Evolutionary conservation across 495 filamentous ascomycete species (phyloP), one percentile per base, ranked within the genome.

Genomic region (Xylaria venustula): DNA sequence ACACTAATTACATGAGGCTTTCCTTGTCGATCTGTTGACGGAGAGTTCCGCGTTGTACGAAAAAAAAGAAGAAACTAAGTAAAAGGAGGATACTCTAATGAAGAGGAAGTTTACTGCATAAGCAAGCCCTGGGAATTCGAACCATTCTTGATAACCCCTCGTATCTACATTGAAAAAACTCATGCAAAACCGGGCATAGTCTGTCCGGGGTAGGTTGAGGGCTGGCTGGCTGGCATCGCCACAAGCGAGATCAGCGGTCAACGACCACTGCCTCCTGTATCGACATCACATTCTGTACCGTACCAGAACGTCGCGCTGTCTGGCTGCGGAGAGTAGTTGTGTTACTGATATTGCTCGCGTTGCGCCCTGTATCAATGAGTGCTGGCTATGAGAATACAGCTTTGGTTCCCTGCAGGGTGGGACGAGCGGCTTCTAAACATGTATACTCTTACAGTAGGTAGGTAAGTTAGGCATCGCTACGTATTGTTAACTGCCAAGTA

Each of bases 181-280:
- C 26, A 55, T 45, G 40, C 25, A 23, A 30, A 45, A 25, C 20
- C 41, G 32, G 19, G 30, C 19, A 20, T 53, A 20, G 14, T 12
- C 34, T 17, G 14, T 9, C 7, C 15, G 28, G 23, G 22, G n/a
- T n/a, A 15, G 28, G n/a, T 15, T 54, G 51, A 34, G 26, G 42
- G 4, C 2, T 12, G 46, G 30, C 25, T 44, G 37, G 23, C 53
- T 37, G 40, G 5, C 20, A 25, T 7, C 7, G 3, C 7, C n/a
- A 44, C 53, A 55, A 55, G 25, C 53, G 23, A 30, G 37, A 55
- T 26, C 40, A 45, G 26, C 36, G 34, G 51, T 54, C 51, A 54
- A 42, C 34, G n/a, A n/a, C n/a, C n/a, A n/a, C 11, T 19, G 12
- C 20, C 30, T 32, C 30, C 28, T 20, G 30, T 52, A 28, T 28